Evolutionary conservation across 345 rosid species (phyloP).

Genomic region (Boechera retrofracta): DNA sequence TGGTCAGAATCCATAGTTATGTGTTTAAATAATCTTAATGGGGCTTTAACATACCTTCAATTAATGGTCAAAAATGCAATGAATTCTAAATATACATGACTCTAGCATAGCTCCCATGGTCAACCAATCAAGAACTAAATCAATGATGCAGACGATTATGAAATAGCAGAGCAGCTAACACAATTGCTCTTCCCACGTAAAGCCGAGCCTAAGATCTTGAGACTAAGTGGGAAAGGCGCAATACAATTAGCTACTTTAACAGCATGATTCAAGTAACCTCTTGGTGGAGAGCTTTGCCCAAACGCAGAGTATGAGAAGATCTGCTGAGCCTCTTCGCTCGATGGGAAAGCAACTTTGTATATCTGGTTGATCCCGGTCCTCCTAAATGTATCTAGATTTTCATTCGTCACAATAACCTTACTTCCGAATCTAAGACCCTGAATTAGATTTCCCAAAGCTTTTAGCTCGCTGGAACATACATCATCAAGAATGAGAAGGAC

Average conservation of each 20-base stretch:
- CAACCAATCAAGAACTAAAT: too few species aligned
- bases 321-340: slow-evolving; percentile 16
- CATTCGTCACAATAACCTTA: slow-evolving; percentile 11
- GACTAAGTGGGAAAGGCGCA: slow-evolving; percentile 24
- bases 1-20: too few species aligned
- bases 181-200: slow-evolving; percentile 28
- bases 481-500: slow-evolving; percentile 31
- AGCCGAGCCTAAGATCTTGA: slow-evolving; percentile 13
- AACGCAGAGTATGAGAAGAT: slow-evolving; percentile 32
- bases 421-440: slow-evolving; percentile 22
- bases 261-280: slow-evolving; percentile 16
- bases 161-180: too few species aligned
- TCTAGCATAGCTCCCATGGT: too few species aligned
- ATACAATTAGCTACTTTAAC: background rate
- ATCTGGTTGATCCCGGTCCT: background rate
- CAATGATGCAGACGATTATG: too few species aligned
- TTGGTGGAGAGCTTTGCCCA: slow-evolving; percentile 33
- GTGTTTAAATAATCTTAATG: too few species aligned
- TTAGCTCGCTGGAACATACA: background rate
- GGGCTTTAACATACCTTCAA: too few species aligned
- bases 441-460: slow-evolving; percentile 2
- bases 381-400: background rate
- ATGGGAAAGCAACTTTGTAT: slow-evolving; percentile 18
- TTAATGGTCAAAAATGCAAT: too few species aligned
- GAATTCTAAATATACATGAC: too few species aligned